These are phyloP conservation scores for Salvia sclarea DNA, from an alignment of 305 asterid genomes.

Conservation along the genomic window DNA sequence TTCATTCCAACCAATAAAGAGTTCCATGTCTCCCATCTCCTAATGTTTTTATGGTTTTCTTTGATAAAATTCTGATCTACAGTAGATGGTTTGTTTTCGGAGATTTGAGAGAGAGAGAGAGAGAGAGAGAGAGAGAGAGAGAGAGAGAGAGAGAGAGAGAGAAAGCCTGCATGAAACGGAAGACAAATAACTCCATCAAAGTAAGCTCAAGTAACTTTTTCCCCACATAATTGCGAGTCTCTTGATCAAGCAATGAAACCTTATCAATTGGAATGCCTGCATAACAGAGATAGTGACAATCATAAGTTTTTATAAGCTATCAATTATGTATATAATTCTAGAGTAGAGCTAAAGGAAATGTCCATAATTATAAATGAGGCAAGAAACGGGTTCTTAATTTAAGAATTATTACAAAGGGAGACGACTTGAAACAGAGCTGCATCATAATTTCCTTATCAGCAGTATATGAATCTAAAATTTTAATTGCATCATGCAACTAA, in stretches of 20 bases:
- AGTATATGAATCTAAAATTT: neutral
- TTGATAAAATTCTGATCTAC: too few species aligned
- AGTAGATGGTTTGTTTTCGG: too few species aligned
- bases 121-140: neutral
- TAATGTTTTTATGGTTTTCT: too few species aligned
- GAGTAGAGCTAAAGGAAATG: neutral
- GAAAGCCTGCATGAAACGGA: slow-evolving; percentile 83
- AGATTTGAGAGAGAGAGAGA: too few species aligned
- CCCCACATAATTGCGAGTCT: slow-evolving; percentile 85
- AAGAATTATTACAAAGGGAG: neutral
- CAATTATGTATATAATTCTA: slow-evolving; percentile 3
- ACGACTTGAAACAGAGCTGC: neutral
- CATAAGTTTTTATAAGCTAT: slow-evolving; percentile 10
- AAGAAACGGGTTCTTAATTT: slow-evolving; percentile 4
- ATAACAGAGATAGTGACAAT: slow-evolving; percentile 5
- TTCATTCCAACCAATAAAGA: too few species aligned
- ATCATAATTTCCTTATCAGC: slow-evolving; percentile 16
- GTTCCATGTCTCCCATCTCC: too few species aligned
- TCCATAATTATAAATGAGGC: slow-evolving; percentile 5
- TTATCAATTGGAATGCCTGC: slow-evolving; percentile 91
- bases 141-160: slow-evolving; percentile 9
- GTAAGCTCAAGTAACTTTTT: slow-evolving; percentile 85
- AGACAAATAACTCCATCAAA: slow-evolving; percentile 73
- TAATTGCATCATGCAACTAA: neutral
- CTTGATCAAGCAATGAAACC: slow-evolving; percentile 77